Conservation (phyloP, 2,329 filamentous ascomycete genomes). For the Fusarium illudens region DNA sequence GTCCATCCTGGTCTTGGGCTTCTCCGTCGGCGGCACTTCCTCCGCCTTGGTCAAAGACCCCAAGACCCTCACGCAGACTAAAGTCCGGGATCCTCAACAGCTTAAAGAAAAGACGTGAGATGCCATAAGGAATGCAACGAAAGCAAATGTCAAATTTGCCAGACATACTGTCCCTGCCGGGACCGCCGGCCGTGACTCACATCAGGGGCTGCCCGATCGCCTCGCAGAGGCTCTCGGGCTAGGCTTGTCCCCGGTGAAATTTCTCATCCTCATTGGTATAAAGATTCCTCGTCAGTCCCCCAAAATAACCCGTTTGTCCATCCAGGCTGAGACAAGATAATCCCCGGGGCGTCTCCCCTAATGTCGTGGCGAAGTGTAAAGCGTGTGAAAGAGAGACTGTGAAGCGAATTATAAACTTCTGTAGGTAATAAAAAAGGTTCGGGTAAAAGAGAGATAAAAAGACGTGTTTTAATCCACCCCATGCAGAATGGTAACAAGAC, state of each 20-base stretch:
- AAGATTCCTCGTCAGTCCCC: constrained; percentile 41
- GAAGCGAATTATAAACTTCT: constrained; percentile 52
- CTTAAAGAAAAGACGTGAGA: constrained; percentile 19
- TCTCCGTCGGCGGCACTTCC: constrained; percentile 19
- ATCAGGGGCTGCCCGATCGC: constrained; percentile 33
- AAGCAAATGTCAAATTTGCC: constrained; percentile 46
- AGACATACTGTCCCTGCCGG: constrained; percentile 40
- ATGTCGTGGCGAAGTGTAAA: constrained; percentile 45
- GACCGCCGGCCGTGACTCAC: constrained; percentile 41
- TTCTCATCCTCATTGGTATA: constrained; percentile 45
- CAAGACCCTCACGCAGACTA: not conserved
- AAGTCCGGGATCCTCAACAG: constrained; percentile 12
- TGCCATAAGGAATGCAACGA: constrained; percentile 41
- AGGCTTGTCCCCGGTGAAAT: constrained; percentile 33
- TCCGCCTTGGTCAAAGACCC: constrained; percentile 10
- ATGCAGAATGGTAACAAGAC: constrained; percentile 39
- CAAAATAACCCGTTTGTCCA: constrained; percentile 38
- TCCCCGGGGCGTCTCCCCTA: constrained; percentile 38
- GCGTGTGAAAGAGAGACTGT: constrained; percentile 50
- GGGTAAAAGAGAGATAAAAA: constrained; percentile 31
- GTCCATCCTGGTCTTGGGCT: constrained; percentile 12
- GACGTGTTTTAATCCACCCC: constrained; percentile 34
- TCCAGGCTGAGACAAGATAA: constrained; percentile 43
- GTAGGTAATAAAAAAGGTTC: constrained; percentile 39
- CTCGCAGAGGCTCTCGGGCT: constrained; percentile 39